Evolutionary conservation across 2,329 filamentous ascomycete species (phyloP), one percentile per base, ranked within the genome.

Genomic region (Ascocoryne sarcoides): DNA sequence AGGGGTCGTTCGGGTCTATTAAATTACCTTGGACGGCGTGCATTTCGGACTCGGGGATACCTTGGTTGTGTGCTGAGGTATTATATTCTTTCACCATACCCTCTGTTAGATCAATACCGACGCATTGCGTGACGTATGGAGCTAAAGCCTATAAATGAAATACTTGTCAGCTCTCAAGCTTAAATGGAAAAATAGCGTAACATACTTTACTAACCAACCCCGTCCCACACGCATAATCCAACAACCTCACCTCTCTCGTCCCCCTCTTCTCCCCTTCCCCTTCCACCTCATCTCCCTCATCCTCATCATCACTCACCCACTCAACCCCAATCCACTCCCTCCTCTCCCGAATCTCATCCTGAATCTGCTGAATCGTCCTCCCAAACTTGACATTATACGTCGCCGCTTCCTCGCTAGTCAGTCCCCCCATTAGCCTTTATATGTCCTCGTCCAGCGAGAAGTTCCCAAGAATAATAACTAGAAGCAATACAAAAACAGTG

Each of bases 161-260:
- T 32, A 12, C 18, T 32, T 20, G 23, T 14, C 18, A 26, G 12
- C 15, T 21, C 12, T 4, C 15, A 5, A 28, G 32, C 16, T 10
- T 43, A 34, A 21, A 31, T 18, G 20, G 20, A 33, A 28, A 36
- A 38, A 29, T 21, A 29, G 39, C n/a, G 32, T 12, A 7, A 62
- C 69, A 50, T 56, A 82, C 79, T 59, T 72, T 69, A 10, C 80
- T 81, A 47, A 84, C 66, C 40, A 75, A 61, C 2, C 82, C 82
- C 4, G 80, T 79, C 7, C 84, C 84, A 55, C 83, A 88, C 12
- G 84, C 84, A 60, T 88, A 89, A 57, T 89, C 84, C 2, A 88
- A 65, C 15, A 86, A 61, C 33, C 71, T 70, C 31, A 76, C 65
- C 41, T 52, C 55, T 53, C 42, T 45, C 20, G 39, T 43, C 42